Evolutionary conservation across 257 asterid species (phyloP).

Genomic region (Rubia yunnanensis): DNA sequence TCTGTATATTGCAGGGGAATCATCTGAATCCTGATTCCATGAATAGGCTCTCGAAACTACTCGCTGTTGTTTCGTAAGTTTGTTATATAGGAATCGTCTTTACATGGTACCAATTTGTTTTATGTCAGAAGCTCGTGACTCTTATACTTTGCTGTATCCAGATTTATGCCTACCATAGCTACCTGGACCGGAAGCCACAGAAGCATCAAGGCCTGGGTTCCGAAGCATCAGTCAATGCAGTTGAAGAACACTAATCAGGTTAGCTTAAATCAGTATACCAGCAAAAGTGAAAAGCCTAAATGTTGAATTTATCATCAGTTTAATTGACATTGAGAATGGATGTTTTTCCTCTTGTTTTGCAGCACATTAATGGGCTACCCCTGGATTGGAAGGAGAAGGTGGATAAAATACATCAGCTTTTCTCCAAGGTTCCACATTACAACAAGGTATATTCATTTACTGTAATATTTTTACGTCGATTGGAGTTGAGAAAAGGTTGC

Average conservation of each 20-base stretch:
- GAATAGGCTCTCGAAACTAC: constrained; percentile 44
- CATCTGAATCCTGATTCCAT: constrained; percentile 22
- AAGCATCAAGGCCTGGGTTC: constrained; percentile 85
- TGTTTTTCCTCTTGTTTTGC: constrained; percentile 9
- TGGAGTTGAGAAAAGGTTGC: background rate
- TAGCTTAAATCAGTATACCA: constrained; percentile 7
- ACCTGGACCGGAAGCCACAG: constrained; percentile 82
- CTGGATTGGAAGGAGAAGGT: constrained; percentile 57
- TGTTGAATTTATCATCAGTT: background rate
- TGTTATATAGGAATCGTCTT: background rate
- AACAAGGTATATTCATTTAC: constrained; percentile 37
- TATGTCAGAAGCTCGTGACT: too few relatives aligned
- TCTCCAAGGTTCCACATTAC: constrained; percentile 70
- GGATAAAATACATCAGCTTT: constrained; percentile 66
- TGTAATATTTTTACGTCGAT: too few relatives aligned
- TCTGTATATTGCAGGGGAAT: constrained; percentile 39
- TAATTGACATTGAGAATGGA: background rate
- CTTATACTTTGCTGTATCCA: constrained; percentile 19
- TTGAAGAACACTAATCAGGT: constrained; percentile 74
- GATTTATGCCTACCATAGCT: constrained; percentile 61
- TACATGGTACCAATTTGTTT: too few relatives aligned
- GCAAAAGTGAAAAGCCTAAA: background rate
- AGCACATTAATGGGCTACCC: constrained; percentile 77
- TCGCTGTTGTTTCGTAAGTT: constrained; percentile 66
- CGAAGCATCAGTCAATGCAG: constrained; percentile 89